Evolutionary conservation across 2,329 filamentous ascomycete genomes (phyloP).

Genomic region (Xylariaceae sp.): DNA sequence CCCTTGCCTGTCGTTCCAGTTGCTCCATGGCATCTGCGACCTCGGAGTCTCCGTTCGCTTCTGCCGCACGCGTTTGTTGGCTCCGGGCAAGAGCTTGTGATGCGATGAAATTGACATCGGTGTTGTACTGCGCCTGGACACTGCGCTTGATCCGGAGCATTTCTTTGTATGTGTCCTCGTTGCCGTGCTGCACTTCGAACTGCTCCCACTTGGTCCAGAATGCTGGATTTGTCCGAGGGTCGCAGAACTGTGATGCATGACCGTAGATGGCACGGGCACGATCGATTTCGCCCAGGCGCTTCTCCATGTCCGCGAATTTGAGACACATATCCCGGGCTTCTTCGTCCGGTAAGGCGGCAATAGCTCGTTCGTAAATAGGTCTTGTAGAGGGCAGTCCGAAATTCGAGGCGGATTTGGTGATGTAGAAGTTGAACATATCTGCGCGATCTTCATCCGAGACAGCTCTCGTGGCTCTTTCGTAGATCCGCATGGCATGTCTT

Average conservation of each 20-base stretch:
- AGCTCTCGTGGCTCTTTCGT: constrained; percentile 91
- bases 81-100: constrained; percentile 86
- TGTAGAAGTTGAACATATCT: constrained; percentile 99
- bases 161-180: constrained; percentile 99
- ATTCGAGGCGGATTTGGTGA: constrained; percentile 97
- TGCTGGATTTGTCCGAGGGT: constrained; percentile 80
- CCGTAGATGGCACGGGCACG: constrained; percentile 93
- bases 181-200: constrained; percentile 96
- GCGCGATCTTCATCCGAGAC: constrained; percentile 92
- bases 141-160: constrained; percentile 98
- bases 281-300: constrained; percentile 88
- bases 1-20: constrained; percentile 82
- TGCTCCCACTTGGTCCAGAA: constrained; percentile 98
- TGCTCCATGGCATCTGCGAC: constrained; percentile 82
- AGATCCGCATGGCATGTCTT: constrained; percentile 97
- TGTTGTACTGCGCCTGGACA: constrained; percentile 97
- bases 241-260: constrained; percentile 95
- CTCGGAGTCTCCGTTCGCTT: constrained; percentile 45
- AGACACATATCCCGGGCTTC: constrained; percentile 98
- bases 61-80: constrained; percentile 53
- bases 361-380: constrained; percentile 94
- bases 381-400: constrained; percentile 94
- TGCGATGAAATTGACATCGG: constrained; percentile 97
- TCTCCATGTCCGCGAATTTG: constrained; percentile 97
- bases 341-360: constrained; percentile 85